Conservation (phyloP, 106 monocot genomes). For the Platanthera zijinensis region DNA sequence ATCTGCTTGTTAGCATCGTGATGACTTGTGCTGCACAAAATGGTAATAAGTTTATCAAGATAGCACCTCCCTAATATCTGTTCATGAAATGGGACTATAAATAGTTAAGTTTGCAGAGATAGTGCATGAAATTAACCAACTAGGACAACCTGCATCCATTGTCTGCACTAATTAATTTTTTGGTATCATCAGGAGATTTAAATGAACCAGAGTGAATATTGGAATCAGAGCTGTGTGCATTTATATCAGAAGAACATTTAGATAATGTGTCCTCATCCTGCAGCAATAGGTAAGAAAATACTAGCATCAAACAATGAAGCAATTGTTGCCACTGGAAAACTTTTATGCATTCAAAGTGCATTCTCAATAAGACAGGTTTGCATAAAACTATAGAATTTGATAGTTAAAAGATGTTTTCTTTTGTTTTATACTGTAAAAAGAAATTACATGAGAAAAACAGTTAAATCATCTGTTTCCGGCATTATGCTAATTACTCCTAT, state of each 20-base stretch:
- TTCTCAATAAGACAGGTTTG: not conserved
- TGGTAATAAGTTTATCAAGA: not conserved
- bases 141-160: constrained; percentile 28
- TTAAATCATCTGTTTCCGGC: not conserved
- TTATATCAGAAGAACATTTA: constrained; percentile 15
- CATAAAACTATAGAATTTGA: not conserved
- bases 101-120: not conserved
- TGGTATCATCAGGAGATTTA: constrained; percentile 13
- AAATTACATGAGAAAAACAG: not conserved
- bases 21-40: constrained; percentile 11
- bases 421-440: not conserved
- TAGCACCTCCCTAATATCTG: not conserved
- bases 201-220: constrained; percentile 8
- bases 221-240: constrained; percentile 9
- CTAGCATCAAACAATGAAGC: not conserved
- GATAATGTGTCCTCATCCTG: constrained; percentile 31
- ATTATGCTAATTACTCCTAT: not conserved
- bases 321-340: not conserved
- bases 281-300: not conserved
- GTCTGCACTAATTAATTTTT: constrained; percentile 10
- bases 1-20: constrained; percentile 34
- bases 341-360: not conserved
- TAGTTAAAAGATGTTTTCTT: not conserved
- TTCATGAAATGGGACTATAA: not conserved
- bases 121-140: constrained; percentile 2